A percentile compares a stretch with the other conserved stretches of the same genome.
phyloP scores from a whole-genome alignment of 164 flowering plant genomes.

The Nelumbo lutea region DNA sequence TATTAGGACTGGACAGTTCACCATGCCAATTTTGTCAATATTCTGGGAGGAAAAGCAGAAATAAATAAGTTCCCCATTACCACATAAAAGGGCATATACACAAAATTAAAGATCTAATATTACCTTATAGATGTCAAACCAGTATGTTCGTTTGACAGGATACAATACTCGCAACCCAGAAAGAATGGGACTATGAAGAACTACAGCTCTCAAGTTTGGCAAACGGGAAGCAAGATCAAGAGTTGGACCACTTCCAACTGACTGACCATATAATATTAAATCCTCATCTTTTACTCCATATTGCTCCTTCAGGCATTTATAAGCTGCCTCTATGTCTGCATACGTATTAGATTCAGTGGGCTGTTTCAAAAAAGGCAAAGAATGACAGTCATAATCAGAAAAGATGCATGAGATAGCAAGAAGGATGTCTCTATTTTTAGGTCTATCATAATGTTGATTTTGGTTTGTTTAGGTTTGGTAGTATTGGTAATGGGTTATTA shows the following conservation, averaged over 20 bases:
- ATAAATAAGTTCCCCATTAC: slow-evolving; percentile 4
- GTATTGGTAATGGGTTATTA: too few relatives aligned
- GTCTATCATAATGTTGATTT: too few relatives aligned
- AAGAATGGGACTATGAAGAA: slow-evolving; percentile 86
- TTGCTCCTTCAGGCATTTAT: slow-evolving; percentile 81
- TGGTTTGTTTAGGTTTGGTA: too few relatives aligned
- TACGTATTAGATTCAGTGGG: slow-evolving; percentile 82
- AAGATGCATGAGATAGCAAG: background rate
- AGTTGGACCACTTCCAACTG: slow-evolving; percentile 97
- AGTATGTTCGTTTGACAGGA: slow-evolving; percentile 72
- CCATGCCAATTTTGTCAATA: slow-evolving; percentile 72
- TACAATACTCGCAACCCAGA: slow-evolving; percentile 90
- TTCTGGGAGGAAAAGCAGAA: slow-evolving; percentile 34
- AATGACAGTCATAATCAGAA: slow-evolving; percentile 3
- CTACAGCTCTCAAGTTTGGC: slow-evolving; percentile 77
- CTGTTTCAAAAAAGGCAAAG: slow-evolving; percentile 43
- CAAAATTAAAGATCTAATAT: background rate
- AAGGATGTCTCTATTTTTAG: too few relatives aligned
- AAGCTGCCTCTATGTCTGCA: slow-evolving; percentile 88
- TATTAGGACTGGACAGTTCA: slow-evolving; percentile 79
- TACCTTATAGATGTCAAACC: slow-evolving; percentile 99
- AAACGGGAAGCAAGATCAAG: slow-evolving; percentile 78
- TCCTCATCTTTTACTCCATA: slow-evolving; percentile 88
- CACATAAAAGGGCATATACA: background rate
- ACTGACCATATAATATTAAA: slow-evolving; percentile 83